Percentiles rank a stretch among this genome's conserved stretches.
Conservation (phyloP, 768 basidiomycete genomes). For the Lenzites betulinus region DNA sequence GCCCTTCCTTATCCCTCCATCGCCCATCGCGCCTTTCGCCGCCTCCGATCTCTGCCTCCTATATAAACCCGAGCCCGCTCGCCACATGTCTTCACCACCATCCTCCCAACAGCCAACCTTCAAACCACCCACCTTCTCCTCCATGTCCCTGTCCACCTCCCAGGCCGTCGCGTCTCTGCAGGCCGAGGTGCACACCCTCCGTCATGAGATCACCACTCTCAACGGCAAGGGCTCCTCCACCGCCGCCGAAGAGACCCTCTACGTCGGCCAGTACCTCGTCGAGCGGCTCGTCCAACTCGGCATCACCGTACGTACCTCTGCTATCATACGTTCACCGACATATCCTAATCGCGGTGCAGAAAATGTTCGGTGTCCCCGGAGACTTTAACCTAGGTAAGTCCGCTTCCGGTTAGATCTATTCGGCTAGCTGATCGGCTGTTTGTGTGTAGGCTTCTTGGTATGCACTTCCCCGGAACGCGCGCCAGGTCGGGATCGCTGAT, state of each 20-base stretch:
- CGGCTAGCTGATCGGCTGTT: neutral
- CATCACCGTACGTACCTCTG: conserved; percentile 48
- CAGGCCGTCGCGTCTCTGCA: conserved; percentile 38
- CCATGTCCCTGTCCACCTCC: conserved; percentile 12
- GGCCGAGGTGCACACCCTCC: conserved; percentile 49
- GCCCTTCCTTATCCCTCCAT: conserved; percentile 4
- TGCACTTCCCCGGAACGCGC: conserved; percentile 8
- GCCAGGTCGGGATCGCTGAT: neutral
- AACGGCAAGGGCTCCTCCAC: conserved; percentile 37
- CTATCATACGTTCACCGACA: neutral
- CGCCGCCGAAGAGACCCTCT: conserved; percentile 42
- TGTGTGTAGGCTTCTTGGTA: conserved; percentile 47
- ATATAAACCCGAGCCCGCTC: conserved; percentile 4
- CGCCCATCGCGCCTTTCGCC: neutral
- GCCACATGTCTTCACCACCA: neutral
- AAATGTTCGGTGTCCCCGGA: conserved; percentile 85
- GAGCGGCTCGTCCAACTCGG: conserved; percentile 63
- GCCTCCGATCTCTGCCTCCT: neutral
- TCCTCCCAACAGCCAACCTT: neutral
- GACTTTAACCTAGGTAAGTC: conserved; percentile 73
- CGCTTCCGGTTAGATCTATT: neutral
- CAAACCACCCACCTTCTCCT: neutral
- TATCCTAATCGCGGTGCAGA: conserved; percentile 42
- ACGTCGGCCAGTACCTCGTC: conserved; percentile 62
- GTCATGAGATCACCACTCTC: conserved; percentile 46